Base-by-base conservation (phyloP, 2,329 filamentous ascomycete genomes). In the Penicillium psychrosexuale region DNA sequence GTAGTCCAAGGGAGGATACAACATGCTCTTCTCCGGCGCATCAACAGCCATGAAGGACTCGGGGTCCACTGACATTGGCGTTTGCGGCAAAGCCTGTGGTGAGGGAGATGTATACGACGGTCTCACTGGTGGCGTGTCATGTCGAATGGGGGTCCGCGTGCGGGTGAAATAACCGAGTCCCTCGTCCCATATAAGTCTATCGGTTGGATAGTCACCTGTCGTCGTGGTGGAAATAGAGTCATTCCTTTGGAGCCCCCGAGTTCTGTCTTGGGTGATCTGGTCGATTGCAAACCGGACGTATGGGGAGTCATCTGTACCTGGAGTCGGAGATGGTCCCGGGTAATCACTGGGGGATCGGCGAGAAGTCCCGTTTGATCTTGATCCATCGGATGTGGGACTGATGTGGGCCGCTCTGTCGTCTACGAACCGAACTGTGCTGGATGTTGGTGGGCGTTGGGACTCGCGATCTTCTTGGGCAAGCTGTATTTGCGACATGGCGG, bases 211-310 rank as follows among this genome's bases (percentile, higher is more conserved):
- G 39, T 79, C 76, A 15, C 58, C 45, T 15, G 36, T 60, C 3
- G 52, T 54, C 1, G 47, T 51, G n/a, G 66, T 70, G 1, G 61
- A 60, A 58, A 73, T 60, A 46, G 80, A 78, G 51, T 80, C 72
- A 49, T 83, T 79, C 61, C 82, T 75, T 51, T 79, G 76, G 52
- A 80, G 77, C 9, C 81, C 80, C 54, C 78, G 75, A 6, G 85
- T 79, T 57, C 89, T 85, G 54, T 86, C 86, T 65, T 89, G 81
- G 6, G 91, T 95, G 63, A 97, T 78, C 59, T 93, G 90, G 60
- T 96, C 89, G 59, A 97, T 84, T 38, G 93, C 92, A 71, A 94
- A 95, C 60, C 88, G 88, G 60, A 97, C 90, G 72, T 92, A 96
- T 0, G 91, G 91, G 8, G 86, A 88, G 67, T 96, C 89, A 66